Conservation (phyloP, 257 asterid species). For the Solanum phureja region DNA sequence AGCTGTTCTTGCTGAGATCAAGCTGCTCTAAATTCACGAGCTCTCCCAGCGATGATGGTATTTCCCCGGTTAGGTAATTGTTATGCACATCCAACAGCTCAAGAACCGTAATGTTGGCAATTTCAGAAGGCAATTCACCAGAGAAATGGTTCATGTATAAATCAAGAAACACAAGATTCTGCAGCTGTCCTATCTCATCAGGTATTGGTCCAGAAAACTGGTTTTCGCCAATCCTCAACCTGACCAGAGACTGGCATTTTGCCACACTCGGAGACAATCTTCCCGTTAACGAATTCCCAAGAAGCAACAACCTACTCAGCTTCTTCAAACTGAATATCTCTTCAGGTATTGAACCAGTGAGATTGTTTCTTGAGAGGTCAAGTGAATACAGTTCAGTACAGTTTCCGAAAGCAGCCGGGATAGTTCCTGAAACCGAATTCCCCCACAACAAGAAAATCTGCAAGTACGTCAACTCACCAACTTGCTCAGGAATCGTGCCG, state of each 20-base stretch:
- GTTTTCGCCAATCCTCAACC: slow-evolving; percentile 83
- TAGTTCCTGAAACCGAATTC: slow-evolving; percentile 65
- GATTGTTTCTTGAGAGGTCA: slow-evolving; percentile 72
- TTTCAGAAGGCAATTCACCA: slow-evolving; percentile 67
- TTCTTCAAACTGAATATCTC: slow-evolving; percentile 62
- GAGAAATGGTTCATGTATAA: slow-evolving; percentile 75
- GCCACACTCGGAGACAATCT: slow-evolving; percentile 50
- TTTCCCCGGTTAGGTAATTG: slow-evolving; percentile 51
- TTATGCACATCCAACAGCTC: slow-evolving; percentile 81
- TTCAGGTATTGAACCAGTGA: slow-evolving; percentile 75
- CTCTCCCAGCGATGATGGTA: slow-evolving; percentile 51
- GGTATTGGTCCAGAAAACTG: slow-evolving; percentile 88
- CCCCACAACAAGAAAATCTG: slow-evolving; percentile 92
- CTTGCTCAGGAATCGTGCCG: slow-evolving; percentile 44
- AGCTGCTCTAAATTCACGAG: slow-evolving; percentile 83
- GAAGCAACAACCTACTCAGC: slow-evolving; percentile 71
- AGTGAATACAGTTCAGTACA: slow-evolving; percentile 80
- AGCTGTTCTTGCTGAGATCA: slow-evolving; percentile 84
- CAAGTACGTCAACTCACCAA: slow-evolving; percentile 54
- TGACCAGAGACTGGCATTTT: slow-evolving; percentile 69
- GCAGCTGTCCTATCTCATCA: slow-evolving; percentile 72
- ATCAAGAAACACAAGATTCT: slow-evolving; percentile 90
- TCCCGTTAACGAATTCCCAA: slow-evolving; percentile 72
- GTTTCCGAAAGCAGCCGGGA: slow-evolving; percentile 66
- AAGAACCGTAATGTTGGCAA: slow-evolving; percentile 55